Evolutionary conservation across 2,329 filamentous ascomycete species (phyloP).

Genomic region (Scytalidium lignicola): DNA sequence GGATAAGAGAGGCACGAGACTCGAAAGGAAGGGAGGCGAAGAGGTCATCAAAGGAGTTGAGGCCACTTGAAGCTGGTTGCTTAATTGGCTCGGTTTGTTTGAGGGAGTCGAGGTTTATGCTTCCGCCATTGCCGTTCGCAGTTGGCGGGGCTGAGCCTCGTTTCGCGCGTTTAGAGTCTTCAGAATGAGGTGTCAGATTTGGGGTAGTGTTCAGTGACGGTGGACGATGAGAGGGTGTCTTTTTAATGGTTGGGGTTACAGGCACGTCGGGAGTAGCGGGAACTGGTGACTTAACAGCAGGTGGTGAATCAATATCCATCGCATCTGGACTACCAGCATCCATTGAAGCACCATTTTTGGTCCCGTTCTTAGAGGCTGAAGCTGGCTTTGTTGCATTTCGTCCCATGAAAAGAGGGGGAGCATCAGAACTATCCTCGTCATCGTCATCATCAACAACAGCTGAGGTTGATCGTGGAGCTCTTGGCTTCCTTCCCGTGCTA

Average conservation of each 20-base stretch:
- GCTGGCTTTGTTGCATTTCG: background rate
- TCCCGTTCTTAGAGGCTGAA: background rate
- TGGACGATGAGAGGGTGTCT: conserved; percentile 49
- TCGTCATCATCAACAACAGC: conserved; percentile 23
- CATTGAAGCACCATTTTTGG: conserved; percentile 5
- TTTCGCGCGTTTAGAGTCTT: conserved; percentile 19
- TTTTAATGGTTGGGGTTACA: conserved; percentile 41
- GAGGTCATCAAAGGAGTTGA: conserved; percentile 51
- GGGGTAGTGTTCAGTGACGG: background rate
- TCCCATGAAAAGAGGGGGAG: conserved; percentile 20
- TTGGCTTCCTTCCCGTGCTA: conserved; percentile 12
- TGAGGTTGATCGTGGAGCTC: conserved; percentile 17
- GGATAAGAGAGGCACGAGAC: conserved; percentile 41
- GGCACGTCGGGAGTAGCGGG: conserved; percentile 44
- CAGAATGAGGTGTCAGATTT: background rate
- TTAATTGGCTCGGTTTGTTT: conserved; percentile 51
- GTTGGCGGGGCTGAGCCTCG: conserved; percentile 25
- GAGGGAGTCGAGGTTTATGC: conserved; percentile 48
- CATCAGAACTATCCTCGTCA: conserved; percentile 20
- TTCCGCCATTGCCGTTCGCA: conserved; percentile 52
- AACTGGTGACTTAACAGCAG: conserved; percentile 16
- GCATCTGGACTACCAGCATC: conserved; percentile 46
- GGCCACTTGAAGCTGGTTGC: conserved; percentile 37
- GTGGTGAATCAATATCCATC: conserved; percentile 61
- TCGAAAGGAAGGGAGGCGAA: conserved; percentile 53